Conservation (phyloP, 2,329 filamentous ascomycete genomes). For the Phialophora verrucosa region DNA sequence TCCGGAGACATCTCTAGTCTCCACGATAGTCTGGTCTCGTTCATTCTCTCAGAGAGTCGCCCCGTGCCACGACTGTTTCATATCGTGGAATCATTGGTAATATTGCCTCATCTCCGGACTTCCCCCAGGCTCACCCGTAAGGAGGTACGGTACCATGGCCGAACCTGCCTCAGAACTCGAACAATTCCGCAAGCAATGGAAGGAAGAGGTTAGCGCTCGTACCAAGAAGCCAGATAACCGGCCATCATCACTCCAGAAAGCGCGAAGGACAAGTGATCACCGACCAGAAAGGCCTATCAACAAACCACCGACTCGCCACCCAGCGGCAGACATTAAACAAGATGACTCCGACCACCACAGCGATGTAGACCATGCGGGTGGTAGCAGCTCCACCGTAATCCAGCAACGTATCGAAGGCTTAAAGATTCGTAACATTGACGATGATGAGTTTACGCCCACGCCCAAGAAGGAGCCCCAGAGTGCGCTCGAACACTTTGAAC, state of each 20-base stretch:
- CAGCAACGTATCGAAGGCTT: slow-evolving; percentile 47
- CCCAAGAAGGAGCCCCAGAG: slow-evolving; percentile 64
- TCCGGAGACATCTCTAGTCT: not conserved
- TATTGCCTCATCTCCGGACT: not conserved
- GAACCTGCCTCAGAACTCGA: slow-evolving; percentile 61
- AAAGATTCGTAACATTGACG: slow-evolving; percentile 45
- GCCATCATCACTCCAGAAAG: slow-evolving; percentile 18
- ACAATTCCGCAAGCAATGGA: slow-evolving; percentile 84
- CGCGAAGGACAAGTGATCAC: slow-evolving; percentile 28
- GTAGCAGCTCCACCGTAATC: slow-evolving; percentile 33
- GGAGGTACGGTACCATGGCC: slow-evolving; percentile 23
- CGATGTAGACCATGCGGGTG: slow-evolving; percentile 42
- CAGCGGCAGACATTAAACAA: slow-evolving; percentile 47
- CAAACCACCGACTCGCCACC: slow-evolving; percentile 50
- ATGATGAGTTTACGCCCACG: slow-evolving; percentile 48
- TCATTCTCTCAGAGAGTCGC: not conserved
- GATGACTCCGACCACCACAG: slow-evolving; percentile 45
- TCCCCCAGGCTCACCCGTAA: not conserved
- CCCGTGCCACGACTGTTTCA: not conserved
- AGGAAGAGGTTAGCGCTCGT: slow-evolving; percentile 72
- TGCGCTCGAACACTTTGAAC: slow-evolving; percentile 90
- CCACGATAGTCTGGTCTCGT: not conserved
- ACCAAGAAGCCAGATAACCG: slow-evolving; percentile 29
- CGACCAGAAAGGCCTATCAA: slow-evolving; percentile 39
- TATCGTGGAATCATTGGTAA: not conserved